These are phyloP conservation scores for Aspergillus pseudoterreus DNA, from an alignment of 2,329 filamentous ascomycete species.

Conservation along the genomic window DNA sequence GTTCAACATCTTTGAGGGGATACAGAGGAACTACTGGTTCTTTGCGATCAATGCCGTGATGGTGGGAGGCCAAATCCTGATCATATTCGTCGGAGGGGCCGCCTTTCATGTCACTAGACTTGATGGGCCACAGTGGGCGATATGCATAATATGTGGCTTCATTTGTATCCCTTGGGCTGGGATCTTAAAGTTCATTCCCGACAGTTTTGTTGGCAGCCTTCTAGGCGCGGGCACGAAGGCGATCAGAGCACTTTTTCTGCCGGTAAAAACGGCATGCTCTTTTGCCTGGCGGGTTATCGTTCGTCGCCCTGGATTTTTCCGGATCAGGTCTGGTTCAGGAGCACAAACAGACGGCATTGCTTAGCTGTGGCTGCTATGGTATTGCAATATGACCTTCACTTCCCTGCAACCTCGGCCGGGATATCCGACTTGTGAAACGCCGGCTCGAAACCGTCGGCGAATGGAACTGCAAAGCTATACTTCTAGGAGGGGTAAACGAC, in stretches of 20 bases:
- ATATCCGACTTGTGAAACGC: no score
- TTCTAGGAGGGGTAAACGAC: no score
- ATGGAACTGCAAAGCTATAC: no score
- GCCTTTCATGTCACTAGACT: conserved; percentile 71
- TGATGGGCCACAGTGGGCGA: conserved; percentile 72
- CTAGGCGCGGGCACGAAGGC: background rate
- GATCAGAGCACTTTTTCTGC: background rate
- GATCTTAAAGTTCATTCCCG: conserved; percentile 1
- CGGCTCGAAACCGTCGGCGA: no score
- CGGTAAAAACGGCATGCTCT: no score
- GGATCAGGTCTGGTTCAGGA: no score
- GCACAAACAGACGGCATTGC: no score
- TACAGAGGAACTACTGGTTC: conserved; percentile 80
- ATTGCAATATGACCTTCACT: no score
- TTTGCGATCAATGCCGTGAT: conserved; percentile 76
- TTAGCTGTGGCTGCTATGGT: no score
- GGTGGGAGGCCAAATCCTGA: conserved; percentile 83
- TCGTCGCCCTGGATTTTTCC: no score
- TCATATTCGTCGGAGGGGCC: conserved; percentile 75
- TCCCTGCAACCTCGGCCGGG: no score
- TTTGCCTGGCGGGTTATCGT: no score
- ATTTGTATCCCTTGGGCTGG: conserved; percentile 1
- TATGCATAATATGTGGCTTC: conserved; percentile 57
- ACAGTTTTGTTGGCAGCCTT: background rate
- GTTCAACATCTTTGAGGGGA: conserved; percentile 88